Conservation (phyloP, 306 rosid genomes). For the Malus fusca region DNA sequence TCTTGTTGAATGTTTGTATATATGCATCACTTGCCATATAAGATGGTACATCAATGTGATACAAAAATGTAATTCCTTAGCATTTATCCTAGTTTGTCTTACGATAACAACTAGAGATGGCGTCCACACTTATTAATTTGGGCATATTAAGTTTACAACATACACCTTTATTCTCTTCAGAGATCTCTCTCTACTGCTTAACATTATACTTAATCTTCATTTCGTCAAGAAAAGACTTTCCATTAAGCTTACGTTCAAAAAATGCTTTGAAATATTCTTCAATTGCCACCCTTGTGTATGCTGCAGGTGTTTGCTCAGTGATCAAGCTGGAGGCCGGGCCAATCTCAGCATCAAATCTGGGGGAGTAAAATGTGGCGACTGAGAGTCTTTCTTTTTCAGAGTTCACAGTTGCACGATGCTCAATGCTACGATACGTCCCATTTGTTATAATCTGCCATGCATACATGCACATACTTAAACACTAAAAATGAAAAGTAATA, state of each 20-base stretch:
- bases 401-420: slow-evolving; percentile 23
- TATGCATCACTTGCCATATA: too few relatives aligned
- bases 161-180: too few relatives aligned
- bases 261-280: background rate
- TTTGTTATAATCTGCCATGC: slow-evolving; percentile 16
- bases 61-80: too few relatives aligned
- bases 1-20: too few relatives aligned
- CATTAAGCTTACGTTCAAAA: slow-evolving; percentile 2
- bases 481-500: too few relatives aligned
- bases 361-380: slow-evolving; percentile 12
- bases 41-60: too few relatives aligned
- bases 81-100: too few relatives aligned
- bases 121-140: too few relatives aligned
- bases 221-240: slow-evolving; percentile 15
- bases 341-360: background rate
- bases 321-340: slow-evolving; percentile 18
- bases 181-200: background rate
- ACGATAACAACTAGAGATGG: too few relatives aligned
- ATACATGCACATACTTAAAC: background rate
- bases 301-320: slow-evolving; percentile 16
- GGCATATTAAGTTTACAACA: too few relatives aligned
- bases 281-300: background rate
- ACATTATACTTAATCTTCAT: background rate
- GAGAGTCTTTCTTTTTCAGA: slow-evolving; percentile 24
- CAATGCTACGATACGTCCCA: slow-evolving; percentile 21